These are phyloP conservation scores for Fusarium transvaalense DNA, from an alignment of 2,329 filamentous ascomycete genomes.

Conservation along the genomic window DNA sequence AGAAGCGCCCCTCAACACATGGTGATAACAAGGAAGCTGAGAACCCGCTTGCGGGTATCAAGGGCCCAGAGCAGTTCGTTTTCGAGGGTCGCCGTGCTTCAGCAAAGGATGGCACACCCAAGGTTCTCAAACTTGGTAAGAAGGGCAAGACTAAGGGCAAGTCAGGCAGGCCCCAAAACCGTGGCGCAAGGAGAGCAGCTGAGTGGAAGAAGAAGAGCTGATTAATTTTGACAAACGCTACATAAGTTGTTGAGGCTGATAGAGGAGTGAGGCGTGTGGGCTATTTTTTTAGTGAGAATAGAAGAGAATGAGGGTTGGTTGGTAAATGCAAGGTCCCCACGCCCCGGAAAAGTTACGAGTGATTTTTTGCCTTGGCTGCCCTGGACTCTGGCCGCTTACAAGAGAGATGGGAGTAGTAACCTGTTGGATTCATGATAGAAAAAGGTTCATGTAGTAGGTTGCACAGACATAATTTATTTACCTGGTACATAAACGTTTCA, in stretches of 20 bases:
- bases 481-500: constrained; percentile 1
- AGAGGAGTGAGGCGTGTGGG: constrained; percentile 17
- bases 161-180: constrained; percentile 54
- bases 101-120: constrained; percentile 72
- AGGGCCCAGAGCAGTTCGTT: constrained; percentile 77
- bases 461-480: constrained; percentile 18
- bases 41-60: constrained; percentile 50
- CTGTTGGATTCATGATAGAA: constrained; percentile 1
- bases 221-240: constrained; percentile 15
- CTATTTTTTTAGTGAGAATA: constrained; percentile 12
- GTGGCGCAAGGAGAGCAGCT: constrained; percentile 56
- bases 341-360: constrained; percentile 38
- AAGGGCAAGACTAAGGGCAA: constrained; percentile 64
- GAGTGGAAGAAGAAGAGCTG: constrained; percentile 61
- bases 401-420: constrained; percentile 33
- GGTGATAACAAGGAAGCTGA: constrained; percentile 40
- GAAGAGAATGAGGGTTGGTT: constrained; percentile 16
- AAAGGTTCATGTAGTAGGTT: constrained; percentile 8
- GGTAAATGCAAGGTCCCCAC: constrained; percentile 20
- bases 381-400: constrained; percentile 27
- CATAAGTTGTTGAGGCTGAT: constrained; percentile 7
- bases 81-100: constrained; percentile 85
- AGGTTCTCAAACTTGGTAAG: constrained; percentile 70
- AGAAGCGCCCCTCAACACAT: constrained; percentile 38
- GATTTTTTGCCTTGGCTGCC: constrained; percentile 33